A percentile compares a stretch with the other conserved stretches of the same genome.
These are phyloP conservation scores for Mycena polygramma DNA, from an alignment of 768 basidiomycete species.

Conservation along the genomic window DNA sequence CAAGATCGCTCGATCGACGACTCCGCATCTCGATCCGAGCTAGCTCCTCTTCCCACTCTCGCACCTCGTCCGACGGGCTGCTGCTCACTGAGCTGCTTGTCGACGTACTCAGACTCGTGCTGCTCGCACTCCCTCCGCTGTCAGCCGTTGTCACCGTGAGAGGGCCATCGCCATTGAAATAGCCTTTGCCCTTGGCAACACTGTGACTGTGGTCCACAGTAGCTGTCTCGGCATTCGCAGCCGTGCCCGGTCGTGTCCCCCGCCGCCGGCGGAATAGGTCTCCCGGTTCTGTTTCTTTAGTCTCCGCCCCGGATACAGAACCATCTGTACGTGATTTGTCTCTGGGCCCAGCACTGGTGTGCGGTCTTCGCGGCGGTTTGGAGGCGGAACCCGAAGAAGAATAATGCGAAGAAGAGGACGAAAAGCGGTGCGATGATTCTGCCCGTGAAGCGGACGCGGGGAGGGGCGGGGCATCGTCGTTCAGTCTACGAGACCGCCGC, in stretches of 20 bases:
- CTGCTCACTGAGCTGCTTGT: conserved; percentile 46
- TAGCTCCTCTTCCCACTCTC: conserved; percentile 86
- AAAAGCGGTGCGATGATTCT: conserved; percentile 34
- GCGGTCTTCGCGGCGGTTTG: conserved; percentile 66
- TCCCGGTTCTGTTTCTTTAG: conserved; percentile 9
- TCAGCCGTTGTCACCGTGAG: conserved; percentile 42
- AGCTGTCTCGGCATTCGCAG: neutral
- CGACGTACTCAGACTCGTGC: conserved; percentile 47
- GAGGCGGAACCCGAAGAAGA: conserved; percentile 44
- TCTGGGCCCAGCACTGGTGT: conserved; percentile 81
- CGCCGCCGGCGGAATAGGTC: conserved; percentile 28
- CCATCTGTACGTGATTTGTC: conserved; percentile 58
- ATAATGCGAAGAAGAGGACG: conserved; percentile 43
- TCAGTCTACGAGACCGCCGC: conserved; percentile 55
- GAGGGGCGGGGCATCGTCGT: conserved; percentile 47
- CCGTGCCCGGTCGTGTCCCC: conserved; percentile 16
- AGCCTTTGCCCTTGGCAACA: conserved; percentile 35
- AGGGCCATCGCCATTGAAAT: conserved; percentile 12
- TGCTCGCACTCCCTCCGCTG: conserved; percentile 49
- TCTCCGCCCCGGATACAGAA: conserved; percentile 29
- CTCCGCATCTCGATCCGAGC: conserved; percentile 76
- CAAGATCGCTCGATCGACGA: conserved; percentile 62
- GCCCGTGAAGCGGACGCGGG: conserved; percentile 56
- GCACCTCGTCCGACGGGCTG: conserved; percentile 53
- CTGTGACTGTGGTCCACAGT: neutral